Conservation (phyloP, 176 grass and related monocot genomes). For the Carex parvula region DNA sequence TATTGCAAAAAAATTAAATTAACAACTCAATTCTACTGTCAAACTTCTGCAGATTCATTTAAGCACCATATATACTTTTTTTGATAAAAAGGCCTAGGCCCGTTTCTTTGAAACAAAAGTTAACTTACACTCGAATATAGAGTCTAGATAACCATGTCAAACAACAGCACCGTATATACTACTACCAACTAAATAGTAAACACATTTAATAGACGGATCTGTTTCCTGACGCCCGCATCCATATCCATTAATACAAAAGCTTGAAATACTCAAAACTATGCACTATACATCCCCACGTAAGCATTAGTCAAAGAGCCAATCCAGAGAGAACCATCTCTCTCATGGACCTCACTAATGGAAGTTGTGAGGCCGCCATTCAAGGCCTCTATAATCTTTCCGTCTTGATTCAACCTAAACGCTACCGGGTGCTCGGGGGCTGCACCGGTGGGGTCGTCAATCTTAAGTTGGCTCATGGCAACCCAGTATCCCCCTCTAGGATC, state of each 20-base stretch:
- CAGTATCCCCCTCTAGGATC: conserved; percentile 48
- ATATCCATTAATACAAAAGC: not conserved
- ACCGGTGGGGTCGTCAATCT: conserved; percentile 15
- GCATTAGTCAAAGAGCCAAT: conserved; percentile 71
- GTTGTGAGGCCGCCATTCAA: conserved; percentile 34
- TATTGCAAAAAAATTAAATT: not conserved
- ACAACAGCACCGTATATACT: not conserved
- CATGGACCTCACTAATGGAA: conserved; percentile 64
- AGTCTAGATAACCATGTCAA: too few relatives aligned
- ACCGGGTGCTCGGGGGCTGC: conserved; percentile 23
- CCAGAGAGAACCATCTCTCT: conserved; percentile 54
- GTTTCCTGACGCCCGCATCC: not conserved
- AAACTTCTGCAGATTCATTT: not conserved
- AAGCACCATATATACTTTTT: not conserved
- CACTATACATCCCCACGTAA: conserved; percentile 50
- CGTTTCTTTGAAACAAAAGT: too few relatives aligned
- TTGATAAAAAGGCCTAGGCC: too few relatives aligned
- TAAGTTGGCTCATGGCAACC: conserved; percentile 63
- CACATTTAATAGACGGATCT: not conserved
- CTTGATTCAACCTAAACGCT: conserved; percentile 44
- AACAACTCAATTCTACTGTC: not conserved
- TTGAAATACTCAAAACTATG: not conserved
- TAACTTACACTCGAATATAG: too few relatives aligned
- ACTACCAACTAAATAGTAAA: not conserved
- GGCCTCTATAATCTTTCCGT: conserved; percentile 35